Evolutionary conservation across 495 filamentous ascomycete genomes (phyloP), one percentile per base, ranked within the genome.

Genomic region (Penicillium pancosmium): DNA sequence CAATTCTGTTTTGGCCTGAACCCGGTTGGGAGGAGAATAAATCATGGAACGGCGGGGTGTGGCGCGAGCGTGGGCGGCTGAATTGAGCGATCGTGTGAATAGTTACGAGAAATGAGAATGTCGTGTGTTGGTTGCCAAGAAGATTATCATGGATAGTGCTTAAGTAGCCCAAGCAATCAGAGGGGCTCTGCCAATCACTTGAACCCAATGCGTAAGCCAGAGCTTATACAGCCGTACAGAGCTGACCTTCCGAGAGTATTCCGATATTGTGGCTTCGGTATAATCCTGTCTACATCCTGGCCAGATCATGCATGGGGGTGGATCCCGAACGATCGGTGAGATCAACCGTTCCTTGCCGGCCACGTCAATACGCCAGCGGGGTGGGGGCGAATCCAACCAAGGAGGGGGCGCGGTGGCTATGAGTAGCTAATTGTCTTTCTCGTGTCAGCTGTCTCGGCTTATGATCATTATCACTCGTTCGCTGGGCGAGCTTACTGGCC

Each of bases 1-100:
- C 0, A 31, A 21, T 16, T 60, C 60, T 15, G 64, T 66, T 18
- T 25, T 66, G n/a, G 27, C n/a, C 34, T 61, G 27, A 55, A 31
- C 21, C 41, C 16, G 16, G 23, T 16, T 12, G 54, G 34, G 7
- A 21, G 19, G 13, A 18, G 13, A 18, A 36, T 36, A 18, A 13
- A 50, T 25, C 2, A 36, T n/a, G 34, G 8, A 25, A 6, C 16
- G 27, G 44, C 2, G 34, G 18, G 53, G n/a, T 35, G 19, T 36
- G 5, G 36, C 5, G 31, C 18, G n/a, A 16, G 15, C 41, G 8
- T 3, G 4, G 16, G 15, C 15, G 46, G 21, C 10, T 48, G 21
- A 9, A 13, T 48, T 11, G 9, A 25, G 46, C 4, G 18, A n/a
- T 48, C 46, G 46, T 44, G 46, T 48, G 46, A 48, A 48, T 48